Evolutionary conservation across 1,284 basidiomycete genomes (phyloP).

Genomic region (Ceratobasidium sp.): DNA sequence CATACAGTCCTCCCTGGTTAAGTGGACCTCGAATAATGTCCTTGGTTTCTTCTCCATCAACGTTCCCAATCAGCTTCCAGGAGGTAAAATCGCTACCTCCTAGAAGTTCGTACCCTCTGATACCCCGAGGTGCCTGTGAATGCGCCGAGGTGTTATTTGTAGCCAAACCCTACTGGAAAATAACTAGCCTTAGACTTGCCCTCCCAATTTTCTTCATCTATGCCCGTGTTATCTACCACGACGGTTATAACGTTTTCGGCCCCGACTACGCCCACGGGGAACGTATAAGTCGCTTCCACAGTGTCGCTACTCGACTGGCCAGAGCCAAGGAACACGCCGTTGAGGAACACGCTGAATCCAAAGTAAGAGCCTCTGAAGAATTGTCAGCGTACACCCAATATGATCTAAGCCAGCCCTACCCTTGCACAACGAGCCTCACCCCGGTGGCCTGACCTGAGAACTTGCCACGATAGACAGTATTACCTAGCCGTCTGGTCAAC

Average conservation of each 20-base stretch:
- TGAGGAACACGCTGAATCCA: conserved; percentile 57
- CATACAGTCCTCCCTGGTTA: conserved; percentile 27
- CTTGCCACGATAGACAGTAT: conserved; percentile 54
- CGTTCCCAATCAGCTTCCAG: conserved; percentile 35
- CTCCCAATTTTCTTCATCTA: conserved; percentile 44
- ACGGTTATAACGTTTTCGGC: conserved; percentile 51
- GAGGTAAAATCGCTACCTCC: conserved; percentile 24
- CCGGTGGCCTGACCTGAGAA: conserved; percentile 54
- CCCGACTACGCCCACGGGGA: conserved; percentile 47
- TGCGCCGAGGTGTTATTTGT: conserved; percentile 20
- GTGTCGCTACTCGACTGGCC: conserved; percentile 48
- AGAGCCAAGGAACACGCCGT: conserved; percentile 55
- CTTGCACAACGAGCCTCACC: conserved; percentile 55
- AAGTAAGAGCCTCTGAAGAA: conserved; percentile 53
- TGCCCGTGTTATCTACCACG: conserved; percentile 48
- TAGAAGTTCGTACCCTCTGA: conserved; percentile 44
- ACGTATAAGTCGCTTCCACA: conserved; percentile 45
- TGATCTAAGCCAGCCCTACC: conserved; percentile 46
- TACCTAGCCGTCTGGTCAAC: conserved; percentile 42
- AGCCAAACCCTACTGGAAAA: conserved; percentile 40
- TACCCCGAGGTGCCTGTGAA: conserved; percentile 46
- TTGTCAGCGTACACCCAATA: neutral
- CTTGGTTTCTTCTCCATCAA: conserved; percentile 18
- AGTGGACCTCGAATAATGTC: conserved; percentile 32
- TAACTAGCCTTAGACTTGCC: conserved; percentile 45